A percentile compares a stretch with the other conserved stretches of the same genome.
Conservation (phyloP, 1,139 yeast species). For the Kurtzmaniella quercitrusa region DNA sequence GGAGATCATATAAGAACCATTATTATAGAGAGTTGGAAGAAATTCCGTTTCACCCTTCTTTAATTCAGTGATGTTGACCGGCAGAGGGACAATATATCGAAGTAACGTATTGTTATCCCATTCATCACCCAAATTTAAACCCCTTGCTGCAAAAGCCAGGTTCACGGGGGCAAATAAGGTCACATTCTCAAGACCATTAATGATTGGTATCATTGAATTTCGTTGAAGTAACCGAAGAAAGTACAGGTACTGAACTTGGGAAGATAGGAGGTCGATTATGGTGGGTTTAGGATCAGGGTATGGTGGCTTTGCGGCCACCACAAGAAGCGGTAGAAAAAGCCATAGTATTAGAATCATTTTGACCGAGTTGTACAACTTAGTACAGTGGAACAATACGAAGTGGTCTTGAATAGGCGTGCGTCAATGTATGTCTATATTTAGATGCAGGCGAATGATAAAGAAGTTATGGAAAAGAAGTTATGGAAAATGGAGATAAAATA, state of each 20-base stretch:
- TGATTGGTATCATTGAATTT: constrained; percentile 60
- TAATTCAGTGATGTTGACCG: constrained; percentile 21
- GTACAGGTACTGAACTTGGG: constrained; percentile 68
- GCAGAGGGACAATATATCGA: constrained; percentile 34
- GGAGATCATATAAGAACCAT: constrained; percentile 20
- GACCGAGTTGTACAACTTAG: neutral
- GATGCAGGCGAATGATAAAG: neutral
- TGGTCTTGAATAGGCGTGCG: neutral
- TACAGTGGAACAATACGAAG: neutral
- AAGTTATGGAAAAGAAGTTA: neutral
- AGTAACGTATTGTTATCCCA: constrained; percentile 20
- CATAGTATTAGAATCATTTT: neutral
- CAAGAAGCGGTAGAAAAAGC: neutral
- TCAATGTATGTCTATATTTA: neutral
- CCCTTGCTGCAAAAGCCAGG: constrained; percentile 56
- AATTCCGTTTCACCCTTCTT: constrained; percentile 17
- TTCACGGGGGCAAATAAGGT: constrained; percentile 86
- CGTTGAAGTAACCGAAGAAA: constrained; percentile 65
- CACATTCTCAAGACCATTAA: constrained; percentile 62
- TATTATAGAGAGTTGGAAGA: constrained; percentile 26
- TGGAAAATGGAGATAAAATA: neutral
- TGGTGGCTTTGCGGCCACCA: constrained; percentile 1
- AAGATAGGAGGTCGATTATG: constrained; percentile 72
- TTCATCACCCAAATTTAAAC: constrained; percentile 8
- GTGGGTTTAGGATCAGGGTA: constrained; percentile 27